Evolutionary conservation across 768 basidiomycete genomes (phyloP).

Genomic region (Tulasnella sp.): DNA sequence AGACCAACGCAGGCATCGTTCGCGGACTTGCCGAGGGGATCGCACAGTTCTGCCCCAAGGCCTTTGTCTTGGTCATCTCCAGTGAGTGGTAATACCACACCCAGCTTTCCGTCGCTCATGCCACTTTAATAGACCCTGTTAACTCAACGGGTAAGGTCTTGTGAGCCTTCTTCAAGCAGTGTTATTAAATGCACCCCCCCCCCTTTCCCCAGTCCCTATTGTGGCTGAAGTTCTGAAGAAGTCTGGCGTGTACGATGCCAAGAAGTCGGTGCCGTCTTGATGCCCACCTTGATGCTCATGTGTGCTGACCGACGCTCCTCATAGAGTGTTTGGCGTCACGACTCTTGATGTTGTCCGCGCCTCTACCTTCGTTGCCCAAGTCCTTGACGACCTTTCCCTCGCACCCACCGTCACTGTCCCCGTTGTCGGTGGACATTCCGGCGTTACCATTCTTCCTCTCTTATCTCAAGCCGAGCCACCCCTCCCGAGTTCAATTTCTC

Average conservation of each 20-base stretch:
- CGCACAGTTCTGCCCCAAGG: conserved; percentile 72
- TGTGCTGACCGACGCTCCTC: not conserved
- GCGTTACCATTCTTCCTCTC: conserved; percentile 86
- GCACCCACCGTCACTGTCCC: conserved; percentile 61
- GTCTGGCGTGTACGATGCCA: conserved; percentile 80
- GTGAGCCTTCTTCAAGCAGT: not conserved
- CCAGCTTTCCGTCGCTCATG: not conserved
- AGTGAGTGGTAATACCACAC: conserved; percentile 25
- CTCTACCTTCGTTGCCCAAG: conserved; percentile 87
- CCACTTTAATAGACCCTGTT: conserved; percentile 50
- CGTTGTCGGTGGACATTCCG: conserved; percentile 91
- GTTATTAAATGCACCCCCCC: not conserved
- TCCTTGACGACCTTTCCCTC: conserved; percentile 49
- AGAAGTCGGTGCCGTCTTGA: conserved; percentile 42
- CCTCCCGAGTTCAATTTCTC: conserved; percentile 45
- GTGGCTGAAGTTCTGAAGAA: conserved; percentile 93
- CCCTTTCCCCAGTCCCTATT: conserved; percentile 67
- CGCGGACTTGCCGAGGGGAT: conserved; percentile 85
- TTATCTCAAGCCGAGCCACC: conserved; percentile 81
- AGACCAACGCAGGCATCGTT: conserved; percentile 98
- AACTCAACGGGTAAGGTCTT: conserved; percentile 45
- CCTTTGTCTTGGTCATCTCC: conserved; percentile 90
- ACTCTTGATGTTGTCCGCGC: conserved; percentile 96
- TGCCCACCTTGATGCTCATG: not conserved
- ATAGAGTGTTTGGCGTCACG: conserved; percentile 91